phyloP scores from a whole-genome alignment of 2,329 filamentous ascomycete genomes.

The Macrophomina tecta region DNA sequence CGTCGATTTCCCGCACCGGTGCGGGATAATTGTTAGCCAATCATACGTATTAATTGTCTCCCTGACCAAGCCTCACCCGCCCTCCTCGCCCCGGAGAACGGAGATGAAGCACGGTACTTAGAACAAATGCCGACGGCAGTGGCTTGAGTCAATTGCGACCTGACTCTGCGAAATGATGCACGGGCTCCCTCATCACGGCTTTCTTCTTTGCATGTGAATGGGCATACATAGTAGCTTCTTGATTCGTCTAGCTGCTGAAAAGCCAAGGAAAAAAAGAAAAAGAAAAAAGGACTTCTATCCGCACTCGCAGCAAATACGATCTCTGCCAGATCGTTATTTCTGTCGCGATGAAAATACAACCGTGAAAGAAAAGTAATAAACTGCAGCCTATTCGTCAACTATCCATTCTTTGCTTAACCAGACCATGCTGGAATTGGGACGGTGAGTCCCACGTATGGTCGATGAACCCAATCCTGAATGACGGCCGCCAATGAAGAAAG shows the following conservation, averaged over 20 bases:
- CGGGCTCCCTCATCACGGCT: not conserved
- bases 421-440: not conserved
- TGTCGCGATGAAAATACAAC: conserved; percentile 3
- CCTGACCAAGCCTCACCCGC: not conserved
- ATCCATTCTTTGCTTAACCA: conserved; percentile 7
- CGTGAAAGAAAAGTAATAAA: not conserved
- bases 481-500: conserved; percentile 11
- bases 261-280: not conserved
- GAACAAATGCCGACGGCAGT: conserved; percentile 12
- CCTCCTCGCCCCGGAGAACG: not conserved
- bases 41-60: not conserved
- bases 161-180: not conserved
- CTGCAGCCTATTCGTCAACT: conserved; percentile 13
- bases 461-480: not conserved
- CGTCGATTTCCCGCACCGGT: not conserved
- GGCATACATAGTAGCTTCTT: not conserved
- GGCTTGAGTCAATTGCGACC: conserved; percentile 4
- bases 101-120: conserved; percentile 12
- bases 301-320: not conserved
- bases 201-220: not conserved
- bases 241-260: not conserved
- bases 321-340: conserved; percentile 9
- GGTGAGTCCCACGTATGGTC: not conserved
- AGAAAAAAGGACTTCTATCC: conserved; percentile 12
- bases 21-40: not conserved